A percentile compares a stretch with the other conserved stretches of the same genome.
Evolutionary conservation across 1,139 yeast genomes (phyloP).

Genomic region (Protomyces inundatus): DNA sequence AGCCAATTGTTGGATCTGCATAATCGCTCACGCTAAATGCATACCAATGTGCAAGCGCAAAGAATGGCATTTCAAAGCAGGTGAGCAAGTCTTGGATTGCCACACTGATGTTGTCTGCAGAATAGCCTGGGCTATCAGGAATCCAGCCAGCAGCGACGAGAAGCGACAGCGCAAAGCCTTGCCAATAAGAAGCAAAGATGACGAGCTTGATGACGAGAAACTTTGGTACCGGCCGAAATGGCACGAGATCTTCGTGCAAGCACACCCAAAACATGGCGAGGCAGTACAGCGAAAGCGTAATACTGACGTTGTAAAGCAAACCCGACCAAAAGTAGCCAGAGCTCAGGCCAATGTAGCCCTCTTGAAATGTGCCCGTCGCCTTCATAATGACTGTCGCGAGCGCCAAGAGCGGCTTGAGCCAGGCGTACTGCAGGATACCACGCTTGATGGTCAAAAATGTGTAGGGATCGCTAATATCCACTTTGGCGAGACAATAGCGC

Average conservation of each 20-base stretch:
- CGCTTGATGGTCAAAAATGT: constrained; percentile 72
- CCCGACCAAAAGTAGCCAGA: constrained; percentile 64
- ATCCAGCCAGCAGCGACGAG: constrained; percentile 55
- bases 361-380: constrained; percentile 45
- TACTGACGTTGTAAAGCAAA: constrained; percentile 69
- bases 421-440: constrained; percentile 87
- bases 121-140: constrained; percentile 37
- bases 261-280: constrained; percentile 91
- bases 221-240: constrained; percentile 84
- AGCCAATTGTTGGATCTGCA: constrained; percentile 95
- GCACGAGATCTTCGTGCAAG: constrained; percentile 65
- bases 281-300: constrained; percentile 73
- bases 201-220: constrained; percentile 87
- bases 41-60: constrained; percentile 80
- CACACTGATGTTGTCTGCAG: constrained; percentile 42
- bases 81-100: constrained; percentile 73
- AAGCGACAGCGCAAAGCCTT: constrained; percentile 66
- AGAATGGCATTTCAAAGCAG: constrained; percentile 77
- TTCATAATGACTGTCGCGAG: constrained; percentile 52
- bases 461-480: constrained; percentile 82
- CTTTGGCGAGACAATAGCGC: constrained; percentile 48
- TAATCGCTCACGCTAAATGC: constrained; percentile 79
- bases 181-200: constrained; percentile 97
- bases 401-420: constrained; percentile 83
- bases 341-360: constrained; percentile 46